These are phyloP conservation scores for Penicillium antarcticum DNA, from an alignment of 495 filamentous ascomycete species.

Conservation along the genomic window DNA sequence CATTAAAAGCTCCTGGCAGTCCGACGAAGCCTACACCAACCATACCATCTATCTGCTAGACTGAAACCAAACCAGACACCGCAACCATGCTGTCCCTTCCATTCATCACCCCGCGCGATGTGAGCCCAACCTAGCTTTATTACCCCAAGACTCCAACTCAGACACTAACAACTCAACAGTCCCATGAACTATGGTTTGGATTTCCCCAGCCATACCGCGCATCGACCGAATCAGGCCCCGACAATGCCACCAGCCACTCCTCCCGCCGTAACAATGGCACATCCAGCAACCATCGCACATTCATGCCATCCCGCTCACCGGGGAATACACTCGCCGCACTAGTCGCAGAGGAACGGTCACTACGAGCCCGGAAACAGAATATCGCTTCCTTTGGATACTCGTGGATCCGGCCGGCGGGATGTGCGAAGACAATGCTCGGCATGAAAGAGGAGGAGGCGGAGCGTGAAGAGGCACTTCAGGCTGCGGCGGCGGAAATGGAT, in stretches of 20 bases:
- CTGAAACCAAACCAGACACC: background rate
- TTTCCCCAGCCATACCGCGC: conserved; percentile 46
- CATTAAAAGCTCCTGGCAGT: too few species aligned
- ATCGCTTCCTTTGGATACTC: conserved; percentile 70
- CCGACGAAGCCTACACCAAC: too few species aligned
- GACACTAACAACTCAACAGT: conserved; percentile 37
- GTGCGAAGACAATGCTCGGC: conserved; percentile 72
- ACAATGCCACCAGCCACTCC: conserved; percentile 16
- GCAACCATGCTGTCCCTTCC: conserved; percentile 68
- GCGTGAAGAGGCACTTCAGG: conserved; percentile 73
- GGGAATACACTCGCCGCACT: conserved; percentile 54
- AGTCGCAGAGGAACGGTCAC: conserved; percentile 62
- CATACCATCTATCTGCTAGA: background rate
- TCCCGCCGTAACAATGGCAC: conserved; percentile 28
- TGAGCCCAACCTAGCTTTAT: conserved; percentile 34
- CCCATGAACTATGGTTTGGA: conserved; percentile 69
- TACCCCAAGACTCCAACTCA: background rate
- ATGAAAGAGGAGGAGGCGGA: conserved; percentile 76
- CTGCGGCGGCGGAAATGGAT: conserved; percentile 63
- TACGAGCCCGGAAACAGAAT: conserved; percentile 65
- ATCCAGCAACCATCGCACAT: conserved; percentile 21
- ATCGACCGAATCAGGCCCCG: conserved; percentile 18
- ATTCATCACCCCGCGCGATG: conserved; percentile 67
- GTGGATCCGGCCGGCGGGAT: conserved; percentile 77
- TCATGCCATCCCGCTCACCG: conserved; percentile 25